Conservation (phyloP, 768 basidiomycete genomes). For the Tubosaeta sp. region DNA sequence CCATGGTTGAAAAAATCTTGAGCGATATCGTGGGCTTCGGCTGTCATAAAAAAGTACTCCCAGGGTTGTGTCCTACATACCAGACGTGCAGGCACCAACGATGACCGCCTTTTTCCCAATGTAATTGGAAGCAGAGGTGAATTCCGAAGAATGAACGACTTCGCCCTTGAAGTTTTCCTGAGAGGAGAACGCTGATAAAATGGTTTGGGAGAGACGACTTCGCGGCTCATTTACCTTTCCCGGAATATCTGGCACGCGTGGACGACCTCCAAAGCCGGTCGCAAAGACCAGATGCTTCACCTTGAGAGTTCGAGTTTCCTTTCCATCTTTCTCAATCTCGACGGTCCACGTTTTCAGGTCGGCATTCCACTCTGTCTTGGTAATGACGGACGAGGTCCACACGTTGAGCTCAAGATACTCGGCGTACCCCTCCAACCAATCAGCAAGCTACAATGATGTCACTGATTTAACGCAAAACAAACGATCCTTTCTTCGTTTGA, state of each 20-base stretch:
- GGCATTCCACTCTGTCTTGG: conserved; percentile 36
- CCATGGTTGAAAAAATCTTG: conserved; percentile 32
- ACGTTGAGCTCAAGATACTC: conserved; percentile 56
- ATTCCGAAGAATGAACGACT: conserved; percentile 48
- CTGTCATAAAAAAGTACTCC: conserved; percentile 2
- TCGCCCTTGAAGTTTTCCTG: conserved; percentile 53
- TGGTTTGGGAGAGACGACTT: no score
- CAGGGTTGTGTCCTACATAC: conserved; percentile 27
- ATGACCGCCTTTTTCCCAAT: conserved; percentile 62
- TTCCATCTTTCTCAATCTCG: conserved; percentile 32
- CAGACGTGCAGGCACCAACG: conserved; percentile 66
- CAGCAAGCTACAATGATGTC: conserved; percentile 42
- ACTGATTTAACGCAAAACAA: neutral
- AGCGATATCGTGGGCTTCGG: conserved; percentile 34
- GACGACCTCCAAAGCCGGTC: conserved; percentile 46
- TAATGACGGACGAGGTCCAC: conserved; percentile 51
- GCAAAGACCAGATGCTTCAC: conserved; percentile 55
- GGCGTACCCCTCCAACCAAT: conserved; percentile 64
- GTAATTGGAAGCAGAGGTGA: conserved; percentile 45
- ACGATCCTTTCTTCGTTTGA: no score
- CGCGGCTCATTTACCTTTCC: conserved; percentile 32
- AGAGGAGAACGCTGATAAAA: neutral
- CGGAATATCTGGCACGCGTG: conserved; percentile 43
- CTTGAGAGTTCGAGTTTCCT: conserved; percentile 32
- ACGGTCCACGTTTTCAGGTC: conserved; percentile 43